phyloP scores from a whole-genome alignment of 768 basidiomycete genomes.

The Tephrocybe sp. region DNA sequence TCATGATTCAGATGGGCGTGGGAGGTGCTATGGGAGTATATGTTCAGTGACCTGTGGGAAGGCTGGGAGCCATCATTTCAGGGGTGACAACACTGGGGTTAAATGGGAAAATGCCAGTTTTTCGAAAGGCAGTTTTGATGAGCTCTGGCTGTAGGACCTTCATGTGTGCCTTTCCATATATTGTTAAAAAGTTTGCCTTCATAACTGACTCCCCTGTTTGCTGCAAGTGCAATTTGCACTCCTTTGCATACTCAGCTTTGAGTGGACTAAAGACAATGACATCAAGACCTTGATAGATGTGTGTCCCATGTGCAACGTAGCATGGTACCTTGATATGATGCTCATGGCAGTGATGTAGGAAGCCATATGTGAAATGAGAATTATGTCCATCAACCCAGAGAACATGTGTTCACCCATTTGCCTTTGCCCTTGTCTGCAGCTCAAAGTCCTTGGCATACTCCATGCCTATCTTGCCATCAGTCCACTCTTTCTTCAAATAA shows the following conservation, averaged over 20 bases:
- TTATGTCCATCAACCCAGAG: slow-evolving; percentile 40
- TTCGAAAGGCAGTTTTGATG: slow-evolving; percentile 36
- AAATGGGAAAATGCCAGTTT: slow-evolving; percentile 40
- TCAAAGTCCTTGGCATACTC: slow-evolving; percentile 27
- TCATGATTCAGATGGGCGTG: slow-evolving; percentile 18
- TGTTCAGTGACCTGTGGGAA: slow-evolving; percentile 17
- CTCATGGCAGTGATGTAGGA: neutral
- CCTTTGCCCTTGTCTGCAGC: neutral
- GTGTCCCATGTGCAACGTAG: neutral
- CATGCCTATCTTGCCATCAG: too few species aligned
- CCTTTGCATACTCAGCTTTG: slow-evolving; percentile 1
- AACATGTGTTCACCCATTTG: slow-evolving; percentile 22
- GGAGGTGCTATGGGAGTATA: slow-evolving; percentile 9
- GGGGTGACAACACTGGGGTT: slow-evolving; percentile 30
- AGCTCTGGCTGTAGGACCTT: slow-evolving; percentile 27
- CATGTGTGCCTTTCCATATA: slow-evolving; percentile 33
- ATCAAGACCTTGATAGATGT: neutral
- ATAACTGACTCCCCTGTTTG: slow-evolving; percentile 20
- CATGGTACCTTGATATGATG: neutral
- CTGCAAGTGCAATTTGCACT: slow-evolving; percentile 12
- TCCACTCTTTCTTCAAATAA: too few species aligned
- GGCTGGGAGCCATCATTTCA: slow-evolving; percentile 35
- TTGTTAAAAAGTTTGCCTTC: slow-evolving; percentile 36
- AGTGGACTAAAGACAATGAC: neutral
- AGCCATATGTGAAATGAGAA: slow-evolving; percentile 25